phyloP scores from a whole-genome alignment of 768 basidiomycete species.

The Mycena vitilis region DNA sequence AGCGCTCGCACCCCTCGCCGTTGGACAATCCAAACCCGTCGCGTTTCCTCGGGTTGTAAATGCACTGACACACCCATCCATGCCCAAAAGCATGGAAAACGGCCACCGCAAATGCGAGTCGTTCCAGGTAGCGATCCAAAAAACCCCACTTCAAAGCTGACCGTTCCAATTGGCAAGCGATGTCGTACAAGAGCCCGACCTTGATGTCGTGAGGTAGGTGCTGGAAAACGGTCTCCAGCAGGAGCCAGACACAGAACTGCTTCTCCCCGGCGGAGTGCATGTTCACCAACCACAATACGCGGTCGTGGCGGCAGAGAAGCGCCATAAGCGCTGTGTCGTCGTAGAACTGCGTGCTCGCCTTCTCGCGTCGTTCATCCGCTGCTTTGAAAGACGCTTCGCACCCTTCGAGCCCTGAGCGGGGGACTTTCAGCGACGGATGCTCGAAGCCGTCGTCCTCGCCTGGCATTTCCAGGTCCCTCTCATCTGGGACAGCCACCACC shows the following conservation, averaged over 20 bases:
- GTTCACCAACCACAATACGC: conserved; percentile 49
- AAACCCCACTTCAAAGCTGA: conserved; percentile 44
- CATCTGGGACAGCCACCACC: background rate
- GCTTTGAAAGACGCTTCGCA: conserved; percentile 33
- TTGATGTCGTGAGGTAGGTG: conserved; percentile 43
- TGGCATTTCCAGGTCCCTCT: background rate
- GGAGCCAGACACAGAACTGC: conserved; percentile 47
- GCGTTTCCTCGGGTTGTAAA: conserved; percentile 50
- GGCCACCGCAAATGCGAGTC: conserved; percentile 45
- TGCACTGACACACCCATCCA: conserved; percentile 51
- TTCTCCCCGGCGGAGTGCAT: conserved; percentile 49
- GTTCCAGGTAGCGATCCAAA: conserved; percentile 36
- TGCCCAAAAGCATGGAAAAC: conserved; percentile 57
- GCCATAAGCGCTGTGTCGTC: conserved; percentile 48
- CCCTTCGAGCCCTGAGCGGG: conserved; percentile 26
- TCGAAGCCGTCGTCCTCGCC: conserved; percentile 4
- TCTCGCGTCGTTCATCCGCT: conserved; percentile 25
- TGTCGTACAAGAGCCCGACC: conserved; percentile 48
- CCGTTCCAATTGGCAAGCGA: conserved; percentile 50
- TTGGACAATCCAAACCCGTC: conserved; percentile 45
- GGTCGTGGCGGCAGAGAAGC: conserved; percentile 51
- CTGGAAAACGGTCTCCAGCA: conserved; percentile 46
- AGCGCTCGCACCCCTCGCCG: conserved; percentile 47
- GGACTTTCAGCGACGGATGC: conserved; percentile 5
- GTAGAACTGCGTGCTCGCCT: conserved; percentile 37